Base-by-base conservation (phyloP, 2,329 filamentous ascomycete genomes). In the Xylaria sp. region DNA sequence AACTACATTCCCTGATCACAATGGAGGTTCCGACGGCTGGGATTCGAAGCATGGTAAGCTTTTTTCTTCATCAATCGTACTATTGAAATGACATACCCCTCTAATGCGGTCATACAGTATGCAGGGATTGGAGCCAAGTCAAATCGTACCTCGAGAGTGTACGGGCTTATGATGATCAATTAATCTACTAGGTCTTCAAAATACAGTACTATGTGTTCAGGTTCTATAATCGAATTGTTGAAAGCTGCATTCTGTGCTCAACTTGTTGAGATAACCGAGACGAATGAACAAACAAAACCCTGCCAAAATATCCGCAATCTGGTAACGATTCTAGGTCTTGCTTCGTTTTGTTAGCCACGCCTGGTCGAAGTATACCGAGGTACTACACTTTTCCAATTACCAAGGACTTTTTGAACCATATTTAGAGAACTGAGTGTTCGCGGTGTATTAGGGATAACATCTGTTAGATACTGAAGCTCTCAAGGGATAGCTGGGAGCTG, bases 1-100 rank as follows among this genome's bases (percentile, higher is more conserved):
- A 74, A 84, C 83, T 2, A 84, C 83, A 1, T 84, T 84, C 67
- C 82, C 82, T 1, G 82, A 83, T 66, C 78, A 84, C 72, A 84
- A 83, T 58, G 81, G 80, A 12, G 83, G 83, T 2, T 82, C 80
- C 2, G 83, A 84, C 64, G 83, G 83, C 7, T 84, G 83, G 83
- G 82, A 84, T 66, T 82, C 82, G 1, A 84, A 82, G 75, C 83
- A 84, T 69, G 77, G 80, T 82, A 72, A 71, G 80, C 74, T 63
- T n/a, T 2, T 33, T 15, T 20, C n/a, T 31, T 28, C 8, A 3
- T 2, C 15, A 23, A 33, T 33, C 28, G 5, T 13, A 3, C n/a
- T 12, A n/a, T 31, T 28, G 8, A n/a, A 33, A 43, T 18, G 33
- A 3, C n/a, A 18, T 9, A 6, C 48, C 13, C 20, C 56, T 15